Evolutionary conservation across 345 rosid species (phyloP), one percentile per base, ranked within the genome.

Genomic region (Lepidium aucheri): DNA sequence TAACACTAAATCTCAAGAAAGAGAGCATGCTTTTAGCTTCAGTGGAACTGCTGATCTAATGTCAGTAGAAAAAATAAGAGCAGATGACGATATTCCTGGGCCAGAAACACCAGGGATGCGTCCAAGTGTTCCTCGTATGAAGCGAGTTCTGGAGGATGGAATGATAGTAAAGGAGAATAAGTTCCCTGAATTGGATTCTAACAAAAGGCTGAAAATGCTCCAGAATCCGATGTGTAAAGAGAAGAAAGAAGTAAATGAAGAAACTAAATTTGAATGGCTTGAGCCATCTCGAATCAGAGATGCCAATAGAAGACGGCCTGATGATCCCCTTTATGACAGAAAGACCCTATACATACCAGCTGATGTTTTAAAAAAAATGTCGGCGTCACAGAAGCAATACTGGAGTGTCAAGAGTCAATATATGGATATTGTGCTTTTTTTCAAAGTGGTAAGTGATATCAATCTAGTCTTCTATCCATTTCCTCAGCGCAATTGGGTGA

Each of bases 211-310:
- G 63, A 90, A 78, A 71, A 22, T 82, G 76, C 81, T 83, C 33
- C 76, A 75, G 58, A 79, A 86, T 28, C 70, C 82, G 10, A 4
- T 42, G 15, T 15, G 62, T 67, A 58, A 55, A 44, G 78, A 65
- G 62, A 84, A 83, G 74, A 82, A 65, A 70, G 69, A 63, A 60
- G 74, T 58, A 60, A 81, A 85, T 66, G 63, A 78, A 44, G 75
- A 80, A 55, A 81, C 85, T 79, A 88, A 88, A 78, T 93, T 90
- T 77, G 98, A 86, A 41, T 93, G 97, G 97, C 97, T 93, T 74
- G 81, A 85, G 41, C 87, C 90, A 72, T 81, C 84, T 51, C 63
- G 54, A 49, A 85, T 89, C 60, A 84, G 79, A 76, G 98, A 92
- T 56, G 86, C 84, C 16, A 88, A 79, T 55, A 76, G 91, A 73